Evolutionary conservation across 2,329 filamentous ascomycete genomes (phyloP), one percentile per base, ranked within the genome.

Genomic region (Ceratocystis harringtonii): DNA sequence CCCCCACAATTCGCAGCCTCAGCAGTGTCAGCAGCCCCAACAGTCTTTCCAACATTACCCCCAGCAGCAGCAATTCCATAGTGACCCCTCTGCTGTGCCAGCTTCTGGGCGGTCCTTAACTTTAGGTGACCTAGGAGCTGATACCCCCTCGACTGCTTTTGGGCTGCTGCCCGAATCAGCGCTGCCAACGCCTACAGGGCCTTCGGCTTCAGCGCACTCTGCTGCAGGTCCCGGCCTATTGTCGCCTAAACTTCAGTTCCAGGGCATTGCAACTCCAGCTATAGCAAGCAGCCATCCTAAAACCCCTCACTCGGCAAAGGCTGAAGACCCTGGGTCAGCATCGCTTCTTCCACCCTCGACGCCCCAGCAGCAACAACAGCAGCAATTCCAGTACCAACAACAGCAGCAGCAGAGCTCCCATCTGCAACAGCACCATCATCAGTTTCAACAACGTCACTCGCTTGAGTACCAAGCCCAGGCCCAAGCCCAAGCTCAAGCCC

Each of bases 1-100:
- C 17, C 32, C 22, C 17, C 58, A 17, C 19, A 6, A n/a, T 41
- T 19, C 17, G 12, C 58, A 10, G n/a, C 2, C n/a, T 8, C 71
- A 71, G 32, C 72, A 71, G 57, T 12, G n/a, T 7, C 45, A 50
- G 19, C 70, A 71, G 52, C 71, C 71, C 60, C 68, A 70, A 61
- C 73, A 72, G 28, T 71, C 70, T 65, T 71, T 70, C 67, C 72
- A 64, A 70, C 45, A 68, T 55, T 71, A 70, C 65, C 61, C 25
- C 4, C 61, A 17, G 7, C 61, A 60, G 43, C 63, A 60, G 43
- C 63, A 61, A 30, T 19, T 65, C 8, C 44, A 57, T 8, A 44
- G 36, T 25, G 61, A 62, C 44, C 22, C 44, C 61, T 44, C 15
- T 48, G 43, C 61, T 48, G 43, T 50, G 41, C 61, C 25, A 32